Percentiles rank a stretch among this genome's conserved stretches.
Evolutionary conservation across 1,284 basidiomycete species (phyloP).

Genomic region (Termitomyces sp.): DNA sequence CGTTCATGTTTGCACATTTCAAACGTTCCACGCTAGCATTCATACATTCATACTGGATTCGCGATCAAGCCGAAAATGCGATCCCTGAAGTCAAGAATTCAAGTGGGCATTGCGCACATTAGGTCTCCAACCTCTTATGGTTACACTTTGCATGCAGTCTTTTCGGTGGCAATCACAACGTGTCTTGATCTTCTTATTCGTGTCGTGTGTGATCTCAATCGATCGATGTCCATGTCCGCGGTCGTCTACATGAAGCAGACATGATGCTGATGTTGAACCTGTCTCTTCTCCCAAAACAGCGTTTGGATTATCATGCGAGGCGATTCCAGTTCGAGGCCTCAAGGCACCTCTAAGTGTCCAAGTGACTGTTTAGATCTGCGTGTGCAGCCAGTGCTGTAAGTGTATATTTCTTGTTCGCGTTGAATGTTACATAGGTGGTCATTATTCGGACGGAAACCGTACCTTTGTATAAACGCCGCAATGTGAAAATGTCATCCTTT

Average conservation of each 20-base stretch:
- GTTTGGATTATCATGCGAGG: neutral
- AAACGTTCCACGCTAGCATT: neutral
- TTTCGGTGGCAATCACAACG: neutral
- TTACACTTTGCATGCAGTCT: neutral
- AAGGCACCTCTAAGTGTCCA: neutral
- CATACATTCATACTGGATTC: neutral
- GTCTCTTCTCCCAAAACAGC: neutral
- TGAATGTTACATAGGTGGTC: neutral
- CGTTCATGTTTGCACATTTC: neutral
- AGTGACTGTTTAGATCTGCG: neutral
- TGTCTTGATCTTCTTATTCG: neutral
- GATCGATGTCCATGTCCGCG: neutral
- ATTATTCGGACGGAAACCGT: neutral
- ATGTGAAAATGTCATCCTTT: neutral
- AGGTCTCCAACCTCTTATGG: neutral
- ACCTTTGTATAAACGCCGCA: constrained; percentile 2
- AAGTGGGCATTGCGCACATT: neutral
- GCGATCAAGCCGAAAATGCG: neutral
- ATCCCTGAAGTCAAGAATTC: neutral
- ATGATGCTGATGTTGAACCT: neutral
- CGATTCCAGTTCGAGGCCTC: neutral
- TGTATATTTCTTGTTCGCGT: neutral
- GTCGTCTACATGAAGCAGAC: neutral
- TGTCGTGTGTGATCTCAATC: neutral
- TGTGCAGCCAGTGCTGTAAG: neutral